Evolutionary conservation across 352 stramenopile genomes (phyloP).

Genomic region (Phytophthora ramorum): DNA sequence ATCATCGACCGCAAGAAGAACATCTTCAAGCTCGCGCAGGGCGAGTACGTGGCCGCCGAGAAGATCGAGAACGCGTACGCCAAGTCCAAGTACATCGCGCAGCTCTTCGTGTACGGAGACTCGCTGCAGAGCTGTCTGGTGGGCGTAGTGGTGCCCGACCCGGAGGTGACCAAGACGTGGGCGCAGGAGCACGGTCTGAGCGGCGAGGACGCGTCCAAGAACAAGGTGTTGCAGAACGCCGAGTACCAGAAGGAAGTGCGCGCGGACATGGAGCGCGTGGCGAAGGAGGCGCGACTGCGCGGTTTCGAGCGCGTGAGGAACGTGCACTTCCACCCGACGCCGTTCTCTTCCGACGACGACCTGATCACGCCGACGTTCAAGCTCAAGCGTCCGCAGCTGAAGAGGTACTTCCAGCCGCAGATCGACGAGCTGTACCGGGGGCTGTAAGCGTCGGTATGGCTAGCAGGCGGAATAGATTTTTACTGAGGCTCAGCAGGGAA

Average conservation of each 20-base stretch:
- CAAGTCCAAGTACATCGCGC: slow-evolving; percentile 89
- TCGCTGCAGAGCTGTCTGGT: slow-evolving; percentile 93
- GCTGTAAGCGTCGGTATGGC: slow-evolving; percentile 12
- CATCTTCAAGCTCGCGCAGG: slow-evolving; percentile 92
- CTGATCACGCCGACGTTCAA: slow-evolving; percentile 96
- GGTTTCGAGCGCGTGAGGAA: slow-evolving; percentile 91
- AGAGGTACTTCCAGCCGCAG: slow-evolving; percentile 57
- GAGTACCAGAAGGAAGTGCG: slow-evolving; percentile 51
- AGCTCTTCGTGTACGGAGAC: slow-evolving; percentile 96
- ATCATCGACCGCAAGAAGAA: slow-evolving; percentile 92
- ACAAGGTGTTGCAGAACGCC: slow-evolving; percentile 39
- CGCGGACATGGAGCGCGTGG: slow-evolving; percentile 39
- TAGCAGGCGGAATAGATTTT: no score
- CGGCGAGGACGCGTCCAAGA: slow-evolving; percentile 30
- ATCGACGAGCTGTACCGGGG: slow-evolving; percentile 56
- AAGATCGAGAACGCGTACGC: slow-evolving; percentile 96
- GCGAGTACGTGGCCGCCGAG: slow-evolving; percentile 95
- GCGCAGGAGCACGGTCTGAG: slow-evolving; percentile 35
- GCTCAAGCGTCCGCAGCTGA: slow-evolving; percentile 84
- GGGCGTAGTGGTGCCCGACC: slow-evolving; percentile 88
- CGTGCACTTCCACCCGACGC: slow-evolving; percentile 77
- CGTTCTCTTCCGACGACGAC: slow-evolving; percentile 88
- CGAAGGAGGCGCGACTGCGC: slow-evolving; percentile 58
- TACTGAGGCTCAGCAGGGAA: no score
- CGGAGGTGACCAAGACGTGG: slow-evolving; percentile 45